A percentile compares a stretch with the other conserved stretches of the same genome.
Conservation (phyloP, 306 rosid species). For the Cercis canadensis region DNA sequence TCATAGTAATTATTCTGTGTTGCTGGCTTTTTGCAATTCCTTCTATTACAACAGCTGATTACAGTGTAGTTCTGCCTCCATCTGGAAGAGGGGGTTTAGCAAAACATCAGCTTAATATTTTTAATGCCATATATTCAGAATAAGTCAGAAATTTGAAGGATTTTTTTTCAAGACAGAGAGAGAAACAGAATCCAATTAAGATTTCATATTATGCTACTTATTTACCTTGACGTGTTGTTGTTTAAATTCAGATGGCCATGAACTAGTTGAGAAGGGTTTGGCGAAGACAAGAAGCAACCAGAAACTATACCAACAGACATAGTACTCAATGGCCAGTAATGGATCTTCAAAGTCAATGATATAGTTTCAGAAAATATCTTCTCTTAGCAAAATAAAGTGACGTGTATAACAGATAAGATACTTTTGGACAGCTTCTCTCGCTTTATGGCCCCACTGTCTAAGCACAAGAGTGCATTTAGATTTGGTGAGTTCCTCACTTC, state of each 20-base stretch:
- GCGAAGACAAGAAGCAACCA: slow-evolving; percentile 33
- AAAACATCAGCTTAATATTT: background rate
- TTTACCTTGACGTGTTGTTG: slow-evolving; percentile 55
- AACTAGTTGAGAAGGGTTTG: slow-evolving; percentile 44
- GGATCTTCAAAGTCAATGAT: background rate
- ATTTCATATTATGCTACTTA: too few species aligned
- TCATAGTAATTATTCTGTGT: slow-evolving; percentile 61
- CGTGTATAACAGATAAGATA: too few species aligned
- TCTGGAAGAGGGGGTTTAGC: slow-evolving; percentile 38
- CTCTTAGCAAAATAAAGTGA: too few species aligned
- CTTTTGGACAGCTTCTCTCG: too few species aligned
- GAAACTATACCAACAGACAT: slow-evolving; percentile 49
- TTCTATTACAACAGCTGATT: slow-evolving; percentile 55
- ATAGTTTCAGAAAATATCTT: background rate
- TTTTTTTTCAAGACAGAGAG: background rate
- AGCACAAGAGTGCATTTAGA: too few species aligned
- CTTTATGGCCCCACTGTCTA: too few species aligned
- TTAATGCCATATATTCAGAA: background rate
- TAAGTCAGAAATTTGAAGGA: background rate
- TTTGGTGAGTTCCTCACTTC: too few species aligned
- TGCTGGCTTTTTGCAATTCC: slow-evolving; percentile 36
- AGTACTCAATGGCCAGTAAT: background rate
- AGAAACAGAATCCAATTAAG: too few species aligned
- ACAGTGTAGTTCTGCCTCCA: slow-evolving; percentile 45
- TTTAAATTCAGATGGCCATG: slow-evolving; percentile 39